Percentiles rank a stretch among this genome's conserved stretches.
phyloP scores from a whole-genome alignment of 2,329 filamentous ascomycete species.

The Calonectria pseudoreteaudii region DNA sequence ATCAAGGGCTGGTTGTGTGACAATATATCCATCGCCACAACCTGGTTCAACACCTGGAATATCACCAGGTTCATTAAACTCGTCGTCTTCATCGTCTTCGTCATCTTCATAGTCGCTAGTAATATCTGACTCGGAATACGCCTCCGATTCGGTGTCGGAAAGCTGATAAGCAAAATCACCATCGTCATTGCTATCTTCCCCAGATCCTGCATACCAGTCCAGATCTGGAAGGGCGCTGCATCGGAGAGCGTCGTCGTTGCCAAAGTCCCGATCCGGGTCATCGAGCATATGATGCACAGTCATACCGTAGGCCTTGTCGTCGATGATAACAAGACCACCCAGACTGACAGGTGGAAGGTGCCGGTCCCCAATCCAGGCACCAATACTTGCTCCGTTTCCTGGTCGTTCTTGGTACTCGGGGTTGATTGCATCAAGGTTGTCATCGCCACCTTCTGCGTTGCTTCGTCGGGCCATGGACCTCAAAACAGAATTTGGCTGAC shows the following conservation, averaged over 20 bases:
- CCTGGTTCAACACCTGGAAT: conserved; percentile 81
- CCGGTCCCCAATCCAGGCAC: conserved; percentile 85
- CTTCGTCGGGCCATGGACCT: conserved; percentile 48
- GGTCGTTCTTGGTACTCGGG: conserved; percentile 83
- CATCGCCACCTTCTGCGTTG: conserved; percentile 51
- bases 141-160: conserved; percentile 71
- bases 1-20: conserved; percentile 93
- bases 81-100: conserved; percentile 66
- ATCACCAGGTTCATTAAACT: conserved; percentile 75
- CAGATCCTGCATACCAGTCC: conserved; percentile 58
- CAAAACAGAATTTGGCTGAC: conserved; percentile 47
- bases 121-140: conserved; percentile 61
- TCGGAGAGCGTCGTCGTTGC: conserved; percentile 40
- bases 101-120: conserved; percentile 66
- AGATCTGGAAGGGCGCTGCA: conserved; percentile 56
- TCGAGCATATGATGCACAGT: conserved; percentile 98
- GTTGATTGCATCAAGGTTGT: conserved; percentile 67
- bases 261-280: conserved; percentile 65
- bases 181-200: conserved; percentile 56
- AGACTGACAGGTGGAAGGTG: conserved; percentile 93
- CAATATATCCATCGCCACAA: conserved; percentile 80
- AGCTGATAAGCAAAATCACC: conserved; percentile 72
- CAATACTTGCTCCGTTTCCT: conserved; percentile 90
- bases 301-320: conserved; percentile 90
- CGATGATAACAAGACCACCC: conserved; percentile 86